phyloP scores from a whole-genome alignment of 805 yeast species.

The Schwanniomyces polymorphus region DNA sequence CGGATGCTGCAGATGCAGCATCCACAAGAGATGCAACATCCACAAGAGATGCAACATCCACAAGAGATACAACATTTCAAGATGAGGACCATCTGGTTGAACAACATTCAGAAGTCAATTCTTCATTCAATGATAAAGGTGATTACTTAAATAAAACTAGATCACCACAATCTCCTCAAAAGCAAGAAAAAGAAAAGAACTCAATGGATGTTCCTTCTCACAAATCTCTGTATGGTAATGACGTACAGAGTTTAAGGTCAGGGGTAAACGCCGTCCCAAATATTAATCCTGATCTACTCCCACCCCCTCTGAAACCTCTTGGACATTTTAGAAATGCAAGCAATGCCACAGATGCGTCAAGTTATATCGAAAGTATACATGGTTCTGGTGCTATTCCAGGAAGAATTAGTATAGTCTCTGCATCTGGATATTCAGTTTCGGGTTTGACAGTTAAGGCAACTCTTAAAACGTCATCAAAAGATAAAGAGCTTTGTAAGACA shows the following conservation, averaged over 20 bases:
- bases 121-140: background rate
- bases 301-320: slow-evolving; percentile 40
- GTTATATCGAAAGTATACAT: slow-evolving; percentile 34
- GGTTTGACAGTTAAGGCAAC: slow-evolving; percentile 54
- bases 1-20: no score
- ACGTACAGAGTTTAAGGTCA: slow-evolving; percentile 38
- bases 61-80: background rate
- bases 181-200: slow-evolving; percentile 7
- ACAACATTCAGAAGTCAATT: background rate
- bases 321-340: slow-evolving; percentile 22
- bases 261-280: slow-evolving; percentile 33
- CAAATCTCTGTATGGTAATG: slow-evolving; percentile 22
- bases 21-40: no score
- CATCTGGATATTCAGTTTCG: slow-evolving; percentile 39
- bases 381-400: slow-evolving; percentile 49
- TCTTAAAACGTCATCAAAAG: slow-evolving; percentile 45
- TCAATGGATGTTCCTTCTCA: slow-evolving; percentile 1
- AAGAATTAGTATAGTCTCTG: slow-evolving; percentile 50
- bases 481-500: slow-evolving; percentile 66
- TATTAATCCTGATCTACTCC: slow-evolving; percentile 28
- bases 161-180: slow-evolving; percentile 3
- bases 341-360: slow-evolving; percentile 28
- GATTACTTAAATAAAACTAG: background rate
- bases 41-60: no score
- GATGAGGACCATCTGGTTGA: background rate